Conservation (phyloP, 768 basidiomycete genomes). For the Termitomyces sp. region DNA sequence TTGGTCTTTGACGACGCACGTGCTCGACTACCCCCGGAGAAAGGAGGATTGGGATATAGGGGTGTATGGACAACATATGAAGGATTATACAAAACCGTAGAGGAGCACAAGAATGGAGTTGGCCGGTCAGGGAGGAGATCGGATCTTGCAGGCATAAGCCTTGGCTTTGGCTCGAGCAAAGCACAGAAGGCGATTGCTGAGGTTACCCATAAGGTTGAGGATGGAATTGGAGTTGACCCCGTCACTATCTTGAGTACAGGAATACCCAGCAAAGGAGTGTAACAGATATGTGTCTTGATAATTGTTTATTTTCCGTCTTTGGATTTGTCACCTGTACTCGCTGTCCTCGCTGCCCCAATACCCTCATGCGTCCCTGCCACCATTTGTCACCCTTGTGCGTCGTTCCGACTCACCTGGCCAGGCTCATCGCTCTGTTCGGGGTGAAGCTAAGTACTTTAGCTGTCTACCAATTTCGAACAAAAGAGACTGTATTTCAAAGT, state of each 20-base stretch:
- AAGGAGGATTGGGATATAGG: constrained; percentile 61
- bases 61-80: constrained; percentile 55
- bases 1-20: constrained; percentile 64
- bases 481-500: neutral
- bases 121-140: constrained; percentile 33
- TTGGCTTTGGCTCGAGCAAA: constrained; percentile 31
- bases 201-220: constrained; percentile 22
- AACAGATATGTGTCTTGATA: neutral
- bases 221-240: constrained; percentile 23
- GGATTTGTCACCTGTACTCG: too few species aligned
- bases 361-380: neutral
- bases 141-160: constrained; percentile 39
- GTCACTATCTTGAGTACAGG: constrained; percentile 18
- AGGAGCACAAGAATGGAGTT: constrained; percentile 39
- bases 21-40: constrained; percentile 44
- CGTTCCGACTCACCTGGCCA: neutral
- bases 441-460: neutral
- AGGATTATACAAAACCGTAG: constrained; percentile 51
- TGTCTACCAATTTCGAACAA: neutral
- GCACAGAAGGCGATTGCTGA: constrained; percentile 23
- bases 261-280: neutral
- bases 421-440: neutral
- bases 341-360: neutral
- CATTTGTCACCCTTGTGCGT: neutral
- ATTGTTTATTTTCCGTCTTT: neutral